Conservation (phyloP, 2,329 filamentous ascomycete genomes). For the Colletotrichum viniferum region DNA sequence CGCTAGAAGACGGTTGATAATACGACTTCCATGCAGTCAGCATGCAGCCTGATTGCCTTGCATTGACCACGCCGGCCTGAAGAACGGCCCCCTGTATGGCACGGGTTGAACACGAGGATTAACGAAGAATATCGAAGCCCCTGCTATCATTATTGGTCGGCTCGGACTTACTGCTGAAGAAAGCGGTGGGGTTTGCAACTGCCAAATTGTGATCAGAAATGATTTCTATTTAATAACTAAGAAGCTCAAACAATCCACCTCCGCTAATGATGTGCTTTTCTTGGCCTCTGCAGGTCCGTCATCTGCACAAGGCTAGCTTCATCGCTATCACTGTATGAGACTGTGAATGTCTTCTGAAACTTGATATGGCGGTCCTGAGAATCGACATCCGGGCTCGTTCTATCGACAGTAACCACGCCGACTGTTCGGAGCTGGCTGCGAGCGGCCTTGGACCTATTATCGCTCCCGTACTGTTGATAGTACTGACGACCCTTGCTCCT, state of each 20-base stretch:
- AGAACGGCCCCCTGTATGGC: neutral
- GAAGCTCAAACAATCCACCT: neutral
- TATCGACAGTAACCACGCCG: constrained; percentile 2
- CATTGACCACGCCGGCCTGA: neutral
- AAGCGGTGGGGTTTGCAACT: neutral
- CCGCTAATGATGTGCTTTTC: neutral
- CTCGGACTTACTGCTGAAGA: neutral
- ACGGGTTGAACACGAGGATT: neutral
- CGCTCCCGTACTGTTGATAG: constrained; percentile 19
- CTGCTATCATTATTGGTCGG: neutral
- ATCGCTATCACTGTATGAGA: constrained; percentile 35
- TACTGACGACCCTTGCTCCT: constrained; percentile 18
- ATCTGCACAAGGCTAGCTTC: constrained; percentile 36
- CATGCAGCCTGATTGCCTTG: neutral
- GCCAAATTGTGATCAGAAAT: neutral
- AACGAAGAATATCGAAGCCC: neutral
- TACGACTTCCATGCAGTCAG: neutral
- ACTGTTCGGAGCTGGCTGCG: neutral
- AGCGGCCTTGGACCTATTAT: neutral
- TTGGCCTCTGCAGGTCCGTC: constrained; percentile 24
- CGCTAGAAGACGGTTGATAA: neutral
- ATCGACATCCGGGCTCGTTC: neutral
- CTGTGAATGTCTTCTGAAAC: constrained; percentile 37
- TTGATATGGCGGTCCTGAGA: constrained; percentile 26
- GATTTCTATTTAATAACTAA: neutral